Conservation (phyloP, 441 rosid genomes). For the Rhodomyrtus psidioides region DNA sequence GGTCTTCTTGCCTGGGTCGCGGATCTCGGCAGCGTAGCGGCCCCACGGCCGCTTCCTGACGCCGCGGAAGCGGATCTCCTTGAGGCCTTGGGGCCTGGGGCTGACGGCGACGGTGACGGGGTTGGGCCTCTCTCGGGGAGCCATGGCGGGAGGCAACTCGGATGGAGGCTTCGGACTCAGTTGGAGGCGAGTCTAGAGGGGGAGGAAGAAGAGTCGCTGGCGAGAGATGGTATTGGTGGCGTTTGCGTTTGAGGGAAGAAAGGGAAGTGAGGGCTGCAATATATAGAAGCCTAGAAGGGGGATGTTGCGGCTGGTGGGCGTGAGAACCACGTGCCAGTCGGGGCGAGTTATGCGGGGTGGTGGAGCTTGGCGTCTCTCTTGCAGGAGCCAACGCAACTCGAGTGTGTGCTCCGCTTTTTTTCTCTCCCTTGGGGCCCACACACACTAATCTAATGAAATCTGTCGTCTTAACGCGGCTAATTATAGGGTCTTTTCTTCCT, state of each 20-base stretch:
- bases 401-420: background rate
- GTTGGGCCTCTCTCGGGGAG: slow-evolving; percentile 4
- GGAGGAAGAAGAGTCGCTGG: background rate
- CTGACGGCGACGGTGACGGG: background rate
- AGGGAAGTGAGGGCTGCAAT: background rate
- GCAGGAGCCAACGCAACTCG: slow-evolving; percentile 7
- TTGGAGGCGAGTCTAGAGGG: background rate
- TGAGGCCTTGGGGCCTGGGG: background rate
- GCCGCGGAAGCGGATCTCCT: slow-evolving; percentile 15
- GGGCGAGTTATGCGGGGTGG: slow-evolving; percentile 24
- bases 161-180: too few relatives aligned
- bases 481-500: background rate
- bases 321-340: slow-evolving; percentile 49
- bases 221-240: background rate
- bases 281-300: background rate
- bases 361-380: slow-evolving; percentile 32
- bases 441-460: background rate
- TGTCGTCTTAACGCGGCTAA: background rate
- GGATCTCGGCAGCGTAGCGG: slow-evolving; percentile 17
- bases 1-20: slow-evolving; percentile 14
- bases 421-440: background rate
- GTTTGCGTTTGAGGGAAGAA: background rate
- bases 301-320: background rate
- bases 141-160: background rate
- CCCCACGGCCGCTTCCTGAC: slow-evolving; percentile 16